These are phyloP conservation scores for Colletotrichum costaricense DNA, from an alignment of 2,329 filamentous ascomycete genomes.

Conservation along the genomic window DNA sequence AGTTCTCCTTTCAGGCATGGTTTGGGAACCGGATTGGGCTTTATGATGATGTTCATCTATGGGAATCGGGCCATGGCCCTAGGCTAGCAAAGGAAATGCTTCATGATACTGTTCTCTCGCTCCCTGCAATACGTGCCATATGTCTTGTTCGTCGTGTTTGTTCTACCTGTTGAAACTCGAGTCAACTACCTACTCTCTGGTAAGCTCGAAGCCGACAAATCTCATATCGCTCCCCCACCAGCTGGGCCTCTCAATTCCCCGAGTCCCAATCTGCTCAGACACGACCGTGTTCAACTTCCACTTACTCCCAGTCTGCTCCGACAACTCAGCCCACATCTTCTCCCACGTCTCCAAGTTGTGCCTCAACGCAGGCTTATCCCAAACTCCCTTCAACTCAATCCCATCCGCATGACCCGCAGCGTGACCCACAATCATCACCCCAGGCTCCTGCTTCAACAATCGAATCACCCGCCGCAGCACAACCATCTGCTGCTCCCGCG, in stretches of 20 bases:
- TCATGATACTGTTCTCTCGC: constrained; percentile 30
- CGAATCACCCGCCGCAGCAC: constrained; percentile 27
- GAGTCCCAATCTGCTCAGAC: not conserved
- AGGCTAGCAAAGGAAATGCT: constrained; percentile 36
- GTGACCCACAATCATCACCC: constrained; percentile 31
- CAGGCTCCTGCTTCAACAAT: constrained; percentile 20
- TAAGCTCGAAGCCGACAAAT: constrained; percentile 15
- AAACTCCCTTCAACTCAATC: not conserved
- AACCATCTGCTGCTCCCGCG: constrained; percentile 36
- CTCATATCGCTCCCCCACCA: constrained; percentile 17
- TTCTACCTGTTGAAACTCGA: no score
- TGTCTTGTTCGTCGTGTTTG: not conserved
- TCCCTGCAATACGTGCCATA: not conserved
- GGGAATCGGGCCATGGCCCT: constrained; percentile 34
- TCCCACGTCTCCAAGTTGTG: constrained; percentile 36
- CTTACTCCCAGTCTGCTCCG: constrained; percentile 29
- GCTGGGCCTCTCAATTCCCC: not conserved
- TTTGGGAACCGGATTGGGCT: constrained; percentile 34
- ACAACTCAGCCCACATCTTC: constrained; percentile 35
- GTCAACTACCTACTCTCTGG: not conserved
- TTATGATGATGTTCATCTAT: constrained; percentile 34
- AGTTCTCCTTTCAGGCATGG: constrained; percentile 36
- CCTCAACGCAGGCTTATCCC: not conserved
- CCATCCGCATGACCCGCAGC: constrained; percentile 33
- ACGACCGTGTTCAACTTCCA: constrained; percentile 25